phyloP scores from a whole-genome alignment of 2,329 filamentous ascomycete genomes.

The Hawksworthiomyces lignivorus region DNA sequence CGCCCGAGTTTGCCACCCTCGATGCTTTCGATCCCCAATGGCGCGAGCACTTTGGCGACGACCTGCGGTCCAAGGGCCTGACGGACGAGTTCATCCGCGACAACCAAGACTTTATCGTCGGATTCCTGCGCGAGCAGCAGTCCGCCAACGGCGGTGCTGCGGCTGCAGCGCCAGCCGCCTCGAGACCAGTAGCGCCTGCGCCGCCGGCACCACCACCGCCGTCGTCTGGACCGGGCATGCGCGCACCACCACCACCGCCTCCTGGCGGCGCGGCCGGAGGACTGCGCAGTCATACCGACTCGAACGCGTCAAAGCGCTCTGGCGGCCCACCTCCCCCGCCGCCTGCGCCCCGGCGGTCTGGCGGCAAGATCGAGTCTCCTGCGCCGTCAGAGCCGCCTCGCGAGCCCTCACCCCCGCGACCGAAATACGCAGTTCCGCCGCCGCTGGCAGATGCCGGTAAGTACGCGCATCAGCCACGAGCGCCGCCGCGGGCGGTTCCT shows the following conservation, averaged over 20 bases:
- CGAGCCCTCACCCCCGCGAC: constrained; percentile 63
- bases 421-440: constrained; percentile 76
- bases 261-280: constrained; percentile 7
- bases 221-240: constrained; percentile 5
- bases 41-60: constrained; percentile 59
- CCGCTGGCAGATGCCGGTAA: constrained; percentile 86
- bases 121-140: constrained; percentile 54
- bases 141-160: constrained; percentile 26
- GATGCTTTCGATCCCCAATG: constrained; percentile 58
- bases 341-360: constrained; percentile 51
- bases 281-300: constrained; percentile 24
- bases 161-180: constrained; percentile 8
- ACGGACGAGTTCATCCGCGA: constrained; percentile 60
- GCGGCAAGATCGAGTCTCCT: constrained; percentile 37
- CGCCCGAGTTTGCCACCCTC: constrained; percentile 53
- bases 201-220: background rate
- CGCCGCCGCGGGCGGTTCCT: constrained; percentile 30
- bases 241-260: constrained; percentile 31
- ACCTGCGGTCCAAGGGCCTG: constrained; percentile 53
- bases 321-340: constrained; percentile 46
- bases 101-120: constrained; percentile 61
- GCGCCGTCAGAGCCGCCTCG: constrained; percentile 53
- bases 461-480: constrained; percentile 57
- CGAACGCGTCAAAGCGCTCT: constrained; percentile 32
- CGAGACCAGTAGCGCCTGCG: constrained; percentile 11